Conservation (phyloP, 129 eudicot genomes). For the Mikania micrantha region DNA sequence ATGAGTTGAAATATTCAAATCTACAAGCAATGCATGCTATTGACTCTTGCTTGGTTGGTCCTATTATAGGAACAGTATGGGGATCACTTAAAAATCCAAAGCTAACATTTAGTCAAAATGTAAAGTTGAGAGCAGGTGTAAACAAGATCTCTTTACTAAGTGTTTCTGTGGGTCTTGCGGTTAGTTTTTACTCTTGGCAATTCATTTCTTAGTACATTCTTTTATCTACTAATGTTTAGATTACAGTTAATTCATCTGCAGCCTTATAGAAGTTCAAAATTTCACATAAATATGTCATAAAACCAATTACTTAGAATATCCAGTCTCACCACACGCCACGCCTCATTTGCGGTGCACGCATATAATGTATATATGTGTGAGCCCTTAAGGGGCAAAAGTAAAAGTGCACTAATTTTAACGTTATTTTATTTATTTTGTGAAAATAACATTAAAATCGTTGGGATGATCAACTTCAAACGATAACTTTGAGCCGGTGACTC, state of each 20-base stretch:
- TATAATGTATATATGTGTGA: no score
- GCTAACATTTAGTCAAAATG: slow-evolving; percentile 43
- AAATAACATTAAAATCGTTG: no score
- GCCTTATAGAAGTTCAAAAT: neutral
- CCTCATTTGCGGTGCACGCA: no score
- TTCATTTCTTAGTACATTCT: neutral
- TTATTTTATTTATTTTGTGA: no score
- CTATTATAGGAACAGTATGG: slow-evolving; percentile 50
- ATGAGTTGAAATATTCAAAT: neutral
- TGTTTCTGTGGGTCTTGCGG: slow-evolving; percentile 77
- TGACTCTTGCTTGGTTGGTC: slow-evolving; percentile 4
- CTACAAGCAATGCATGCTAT: slow-evolving; percentile 3
- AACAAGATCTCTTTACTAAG: slow-evolving; percentile 82
- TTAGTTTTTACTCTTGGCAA: slow-evolving; percentile 23
- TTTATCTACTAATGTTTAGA: neutral
- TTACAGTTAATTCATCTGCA: neutral
- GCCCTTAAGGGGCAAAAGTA: no score
- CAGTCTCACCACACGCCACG: neutral
- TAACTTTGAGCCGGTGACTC: no score
- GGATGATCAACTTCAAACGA: no score
- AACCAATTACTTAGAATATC: neutral
- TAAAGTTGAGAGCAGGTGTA: slow-evolving; percentile 55
- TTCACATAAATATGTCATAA: neutral
- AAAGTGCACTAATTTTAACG: no score
- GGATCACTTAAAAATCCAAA: slow-evolving; percentile 60